Evolutionary conservation across 805 yeast species (phyloP), one percentile per base, ranked within the genome.

Genomic region (Ogataea trehalophila): DNA sequence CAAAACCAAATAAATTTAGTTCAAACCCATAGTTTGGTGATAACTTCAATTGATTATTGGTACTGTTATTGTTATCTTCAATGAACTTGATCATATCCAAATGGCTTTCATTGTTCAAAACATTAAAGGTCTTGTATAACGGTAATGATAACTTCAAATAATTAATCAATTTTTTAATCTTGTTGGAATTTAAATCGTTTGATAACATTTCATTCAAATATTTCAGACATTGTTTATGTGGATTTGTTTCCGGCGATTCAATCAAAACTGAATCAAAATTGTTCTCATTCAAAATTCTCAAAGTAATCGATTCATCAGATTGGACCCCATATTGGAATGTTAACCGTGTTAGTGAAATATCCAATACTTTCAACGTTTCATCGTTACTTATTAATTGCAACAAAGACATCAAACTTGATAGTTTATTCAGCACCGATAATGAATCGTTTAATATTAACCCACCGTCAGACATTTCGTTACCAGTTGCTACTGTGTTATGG

Each of bases 291-390:
- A 55, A 41, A 4, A 66, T 46, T 11, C 57, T 56, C 34, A 66
- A 42, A 2, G 66, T 55, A 9, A 66, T 52, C 20, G 49, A 51
- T 46, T 66, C 70, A 22, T 56, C 54, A 4, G 47, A 16, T 4
- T 46, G 51, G 1, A 45, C 23, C 1, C 70, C 71, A 48, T 67
- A 67, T 47, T 62, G 67, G 38, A 67, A 67, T 2, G 62, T 49
- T 11, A 67, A 55, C 26, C 55, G 47, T 26, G 62, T 52, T 20
- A 66, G 49, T 8, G 65, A 58, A 13, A 65, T 60, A 26, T 61
- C 53, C 9, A 53, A 55, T 33, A 65, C 60, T 23, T 56, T 55
- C 38, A 66, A 49, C 8, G 57, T 45, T 7, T 56, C 46, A 43
- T 66, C 68, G 34, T 53, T 56, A 23, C 60, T 58, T 8, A 66